Base-by-base conservation (phyloP, 345 rosid genomes). In the Erysimum cheiranthoides region DNA sequence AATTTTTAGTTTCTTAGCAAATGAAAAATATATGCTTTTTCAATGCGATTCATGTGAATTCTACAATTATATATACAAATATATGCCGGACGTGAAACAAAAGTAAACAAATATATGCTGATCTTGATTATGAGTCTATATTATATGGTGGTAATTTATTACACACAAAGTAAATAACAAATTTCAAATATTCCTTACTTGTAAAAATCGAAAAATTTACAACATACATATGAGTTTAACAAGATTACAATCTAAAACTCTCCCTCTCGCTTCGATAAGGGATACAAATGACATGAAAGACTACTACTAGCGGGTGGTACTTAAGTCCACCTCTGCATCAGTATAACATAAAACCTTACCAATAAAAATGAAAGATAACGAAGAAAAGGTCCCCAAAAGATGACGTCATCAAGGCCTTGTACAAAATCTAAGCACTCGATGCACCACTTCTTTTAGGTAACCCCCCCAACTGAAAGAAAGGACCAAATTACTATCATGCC, bases 291-390 rank as follows among this genome's bases (percentile, higher is more conserved):
- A 21, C 56, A 68, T 10, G 16, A 6, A 28, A 51, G 27, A 50
- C 46, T 11, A 78, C 66, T 68, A 74, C 35, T 57, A 70, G 82
- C 82, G 82, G 82, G 82, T 79, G 79, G 82, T 74, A 25, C 43
- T 36, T 72, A 70, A 63, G 40, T 64, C 81, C 81, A 78, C 81
- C 81, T 72, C 81, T 66, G 77, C 81, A 59, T 72, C 65, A 78
- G 58, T 78, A 72, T 25, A 50, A 47, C 46, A 56, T n/a, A 61
- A 74, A 61, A 82, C 59, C 66, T 87, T 82, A 86, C 90, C 62
- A 61, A 54, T 32, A 18, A 73, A 36, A 36, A 34, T 18, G 3
- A 21, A 6, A 61, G 21, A 36, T 18, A 21, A 35, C 38, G 5
- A 57, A 57, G 5, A 57, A 57, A 61, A 34, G 39, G 18, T 58